These are phyloP conservation scores for Emiliania huxleyi DNA, from an alignment of 78 protist genomes.

Conservation along the genomic window DNA sequence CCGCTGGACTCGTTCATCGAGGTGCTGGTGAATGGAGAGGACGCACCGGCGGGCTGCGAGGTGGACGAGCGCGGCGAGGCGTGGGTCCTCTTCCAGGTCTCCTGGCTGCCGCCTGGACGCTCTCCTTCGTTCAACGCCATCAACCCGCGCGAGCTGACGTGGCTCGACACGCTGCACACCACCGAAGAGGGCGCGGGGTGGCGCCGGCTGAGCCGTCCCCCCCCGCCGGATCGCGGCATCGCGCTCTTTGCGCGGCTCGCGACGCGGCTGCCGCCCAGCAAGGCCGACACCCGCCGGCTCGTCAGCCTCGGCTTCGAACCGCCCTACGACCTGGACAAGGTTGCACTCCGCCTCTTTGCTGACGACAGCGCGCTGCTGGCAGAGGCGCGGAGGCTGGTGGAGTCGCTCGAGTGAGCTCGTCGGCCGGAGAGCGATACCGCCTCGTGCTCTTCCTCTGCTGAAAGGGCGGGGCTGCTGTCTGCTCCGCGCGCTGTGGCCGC, in stretches of 20 bases:
- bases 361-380: neutral
- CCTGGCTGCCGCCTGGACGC: neutral
- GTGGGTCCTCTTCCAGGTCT: neutral
- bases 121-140: neutral
- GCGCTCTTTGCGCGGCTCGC: neutral
- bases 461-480: too few species aligned
- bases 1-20: neutral
- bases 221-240: neutral
- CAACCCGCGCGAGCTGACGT: neutral
- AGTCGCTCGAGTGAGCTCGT: too few species aligned
- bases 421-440: too few species aligned
- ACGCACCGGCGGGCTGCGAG: neutral
- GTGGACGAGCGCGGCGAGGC: neutral
- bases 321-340: neutral
- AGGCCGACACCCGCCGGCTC: neutral
- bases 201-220: neutral
- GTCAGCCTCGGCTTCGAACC: neutral
- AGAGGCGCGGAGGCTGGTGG: neutral
- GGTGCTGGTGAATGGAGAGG: neutral
- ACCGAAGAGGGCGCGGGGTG: neutral
- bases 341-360: neutral
- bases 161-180: neutral
- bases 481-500: too few species aligned
- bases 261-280: neutral
- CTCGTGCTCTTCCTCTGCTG: too few species aligned